Evolutionary conservation across 148 eudicot genomes (phyloP), one percentile per base, ranked within the genome.

Genomic region (Fagopyrum tataricum): DNA sequence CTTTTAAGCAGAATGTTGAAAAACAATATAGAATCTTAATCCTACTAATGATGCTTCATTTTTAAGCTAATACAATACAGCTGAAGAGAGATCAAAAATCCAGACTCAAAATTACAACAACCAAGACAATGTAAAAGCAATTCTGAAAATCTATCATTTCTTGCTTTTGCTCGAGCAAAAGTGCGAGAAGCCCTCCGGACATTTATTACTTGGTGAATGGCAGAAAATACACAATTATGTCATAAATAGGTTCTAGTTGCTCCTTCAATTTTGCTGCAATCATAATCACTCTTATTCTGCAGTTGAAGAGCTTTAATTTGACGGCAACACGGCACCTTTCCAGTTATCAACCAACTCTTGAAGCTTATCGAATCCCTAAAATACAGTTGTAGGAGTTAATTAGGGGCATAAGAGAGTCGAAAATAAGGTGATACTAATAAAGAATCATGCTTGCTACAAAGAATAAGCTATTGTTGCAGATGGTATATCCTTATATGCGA

Each of bases 291-390:
- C 84, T 91, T 94, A 74, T 85, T 82, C 80, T 89, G 85, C 43
- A 86, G 77, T 74, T 79, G 73, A 91, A 91, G 48, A 91, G 87
- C 82, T 84, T 91, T 80, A 93, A 77, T 76, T 64, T 7, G 88
- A 68, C 18, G 89, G 51, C 4, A 41, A 64, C 9, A 84, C 84
- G 21, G 83, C 61, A 44, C 96, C 96, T 72, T 90, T 89, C 96
- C 96, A 95, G 70, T 86, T 87, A 69, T 87, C 94, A 37, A 95
- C 97, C 78, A 84, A 59, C 77, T 81, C 93, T 73, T 86, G 84
- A 61, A 95, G 97, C 76, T 86, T 90, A 76, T 88, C 97, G 67
- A 88, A 88, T 51, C 97, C 97, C 99, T 95, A 73, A 70, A 48
- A 78, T 10, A 46, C 8, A 23, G 4, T 59, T 51, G 53, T n/a